Evolutionary conservation across 2,329 filamentous ascomycete genomes (phyloP).

Genomic region (Myrmaecium sp.): DNA sequence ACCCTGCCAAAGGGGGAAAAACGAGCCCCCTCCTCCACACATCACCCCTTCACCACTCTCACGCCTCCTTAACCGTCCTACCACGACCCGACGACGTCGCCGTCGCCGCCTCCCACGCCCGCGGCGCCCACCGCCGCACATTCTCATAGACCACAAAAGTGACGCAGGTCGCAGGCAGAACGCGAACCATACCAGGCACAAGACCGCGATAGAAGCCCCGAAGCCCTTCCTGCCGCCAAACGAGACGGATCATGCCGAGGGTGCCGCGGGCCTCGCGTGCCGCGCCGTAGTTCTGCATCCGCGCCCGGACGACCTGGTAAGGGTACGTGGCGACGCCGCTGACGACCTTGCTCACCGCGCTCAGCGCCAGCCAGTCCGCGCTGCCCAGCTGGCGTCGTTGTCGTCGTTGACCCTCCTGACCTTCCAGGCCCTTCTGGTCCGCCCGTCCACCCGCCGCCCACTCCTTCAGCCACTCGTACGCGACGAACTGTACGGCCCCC

Average conservation of each 20-base stretch:
- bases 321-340: constrained; percentile 87
- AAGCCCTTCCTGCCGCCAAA: constrained; percentile 65
- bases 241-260: constrained; percentile 51
- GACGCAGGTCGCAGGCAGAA: constrained; percentile 87
- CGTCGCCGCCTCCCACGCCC: neutral
- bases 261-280: constrained; percentile 56
- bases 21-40: no score
- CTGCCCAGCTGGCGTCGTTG: constrained; percentile 45
- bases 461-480: constrained; percentile 61
- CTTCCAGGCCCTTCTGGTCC: no score
- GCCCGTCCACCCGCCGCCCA: no score
- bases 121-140: no score
- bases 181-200: constrained; percentile 73
- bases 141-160: constrained; percentile 98
- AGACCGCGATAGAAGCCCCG: constrained; percentile 63
- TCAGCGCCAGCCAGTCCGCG: constrained; percentile 64
- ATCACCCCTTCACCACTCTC: no score
- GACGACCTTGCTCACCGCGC: constrained; percentile 66
- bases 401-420: no score
- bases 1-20: no score
- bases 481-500: constrained; percentile 87
- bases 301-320: constrained; percentile 78
- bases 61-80: no score
- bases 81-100: neutral
- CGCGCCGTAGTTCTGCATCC: constrained; percentile 79